A percentile compares a stretch with the other conserved stretches of the same genome.
These are phyloP conservation scores for Eucalyptus guilfoylei DNA, from an alignment of 345 rosid species.

Conservation along the genomic window DNA sequence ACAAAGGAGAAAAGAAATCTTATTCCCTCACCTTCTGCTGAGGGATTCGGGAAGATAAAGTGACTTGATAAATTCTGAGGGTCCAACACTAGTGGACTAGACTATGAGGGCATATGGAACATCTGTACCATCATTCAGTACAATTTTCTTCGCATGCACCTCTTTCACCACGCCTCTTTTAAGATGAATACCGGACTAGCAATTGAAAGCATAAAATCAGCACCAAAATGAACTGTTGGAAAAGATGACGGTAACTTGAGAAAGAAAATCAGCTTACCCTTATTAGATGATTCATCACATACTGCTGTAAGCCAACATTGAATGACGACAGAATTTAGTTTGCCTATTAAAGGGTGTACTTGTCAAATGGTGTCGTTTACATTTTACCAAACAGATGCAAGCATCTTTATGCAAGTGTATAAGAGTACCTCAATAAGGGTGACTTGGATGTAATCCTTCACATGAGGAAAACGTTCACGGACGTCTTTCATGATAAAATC, in stretches of 20 bases:
- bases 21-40: slow-evolving; percentile 43
- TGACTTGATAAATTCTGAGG: slow-evolving; percentile 50
- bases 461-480: slow-evolving; percentile 51
- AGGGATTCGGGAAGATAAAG: slow-evolving; percentile 42
- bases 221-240: not conserved
- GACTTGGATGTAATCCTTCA: slow-evolving; percentile 68
- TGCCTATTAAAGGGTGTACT: slow-evolving; percentile 30
- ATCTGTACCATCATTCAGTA: slow-evolving; percentile 46
- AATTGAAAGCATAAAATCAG: not conserved
- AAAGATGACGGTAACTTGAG: not conserved
- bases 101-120: slow-evolving; percentile 86
- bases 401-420: too few species aligned
- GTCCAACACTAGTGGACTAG: slow-evolving; percentile 98
- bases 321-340: slow-evolving; percentile 73
- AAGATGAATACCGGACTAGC: slow-evolving; percentile 37
- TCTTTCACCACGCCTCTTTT: slow-evolving; percentile 50
- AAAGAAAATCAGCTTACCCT: slow-evolving; percentile 23
- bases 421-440: slow-evolving; percentile 77
- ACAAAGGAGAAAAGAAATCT: not conserved
- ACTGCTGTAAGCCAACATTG: slow-evolving; percentile 54
- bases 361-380: not conserved
- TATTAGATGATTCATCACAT: slow-evolving; percentile 53
- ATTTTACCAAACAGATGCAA: too few species aligned
- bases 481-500: slow-evolving; percentile 92
- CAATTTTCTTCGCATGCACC: slow-evolving; percentile 39